Evolutionary conservation across 441 rosid genomes (phyloP), one percentile per base, ranked within the genome.

Genomic region (Caryocar brasiliense): DNA sequence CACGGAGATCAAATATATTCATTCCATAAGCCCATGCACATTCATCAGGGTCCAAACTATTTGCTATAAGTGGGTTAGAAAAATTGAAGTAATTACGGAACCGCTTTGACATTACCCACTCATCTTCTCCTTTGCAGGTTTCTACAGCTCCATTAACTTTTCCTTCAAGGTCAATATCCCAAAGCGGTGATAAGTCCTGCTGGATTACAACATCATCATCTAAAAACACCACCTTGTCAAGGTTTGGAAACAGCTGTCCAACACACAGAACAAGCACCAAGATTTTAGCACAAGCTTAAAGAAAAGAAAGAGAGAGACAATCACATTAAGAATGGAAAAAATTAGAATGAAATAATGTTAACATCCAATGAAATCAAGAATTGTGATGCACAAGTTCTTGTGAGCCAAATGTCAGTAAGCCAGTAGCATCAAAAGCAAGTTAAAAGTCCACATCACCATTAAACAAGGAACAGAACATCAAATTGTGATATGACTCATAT

Each of bases 1-100:
- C 77, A 44, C 62, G 68, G 23, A 93, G 93, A 73, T 93, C 99
- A 41, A 93, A 86, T 49, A 93, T 62, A 51, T 93, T 93, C 99
- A 93, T 93, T 37, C 99, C 99, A 72, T 88, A 92, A 49, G 97
- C 99, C 99, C 99, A 92, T 10, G 99, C 99, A 61, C 99, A 92
- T 73, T 88, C 97, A 37, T 79, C 70, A 2, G 95, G 88, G 48
- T 93, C 68, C 72, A 93, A 72, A 76, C 81, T 70, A 62, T 89
- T 78, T 15, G 80, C 68, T 12, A 89, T 55, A 52, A 79, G 88
- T 45, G 99, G 96, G 73, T 93, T 96, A 12, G 97, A 80, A 72
- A 93, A 93, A 66, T 93, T 93, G 81, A 93, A 93, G 82, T 93
- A 93, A 75, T 84, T 88, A 64, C 69, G 80, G 71, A 93, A 82